These are phyloP conservation scores for Rhizophora mangle DNA, from an alignment of 345 rosid genomes.

Conservation along the genomic window DNA sequence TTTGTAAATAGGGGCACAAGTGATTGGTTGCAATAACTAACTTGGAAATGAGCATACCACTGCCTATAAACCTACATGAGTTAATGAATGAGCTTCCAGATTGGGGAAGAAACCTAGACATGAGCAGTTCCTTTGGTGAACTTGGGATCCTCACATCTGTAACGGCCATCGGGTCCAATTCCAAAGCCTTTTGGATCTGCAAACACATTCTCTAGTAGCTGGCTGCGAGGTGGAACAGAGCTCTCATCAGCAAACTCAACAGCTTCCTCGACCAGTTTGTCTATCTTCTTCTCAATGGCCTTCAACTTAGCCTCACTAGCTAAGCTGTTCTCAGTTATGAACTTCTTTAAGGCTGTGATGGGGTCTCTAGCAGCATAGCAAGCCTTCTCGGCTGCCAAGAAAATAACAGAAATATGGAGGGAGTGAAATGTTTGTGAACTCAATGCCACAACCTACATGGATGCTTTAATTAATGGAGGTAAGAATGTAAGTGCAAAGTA, in stretches of 20 bases:
- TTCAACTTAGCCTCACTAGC: conserved; percentile 63
- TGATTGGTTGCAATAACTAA: background rate
- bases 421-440: background rate
- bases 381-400: conserved; percentile 73
- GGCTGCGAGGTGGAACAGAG: conserved; percentile 63
- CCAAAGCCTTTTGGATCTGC: conserved; percentile 91
- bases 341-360: conserved; percentile 64
- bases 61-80: conserved; percentile 1
- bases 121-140: conserved; percentile 83
- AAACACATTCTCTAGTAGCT: conserved; percentile 78
- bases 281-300: conserved; percentile 75
- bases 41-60: background rate
- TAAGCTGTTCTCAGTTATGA: conserved; percentile 55
- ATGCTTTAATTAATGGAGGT: background rate
- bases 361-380: conserved; percentile 78
- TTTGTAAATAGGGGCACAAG: background rate
- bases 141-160: conserved; percentile 85
- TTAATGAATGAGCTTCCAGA: background rate
- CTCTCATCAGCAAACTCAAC: conserved; percentile 79
- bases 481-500: background rate
- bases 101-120: conserved; percentile 27
- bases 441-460: background rate
- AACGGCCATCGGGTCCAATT: conserved; percentile 66
- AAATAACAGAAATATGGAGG: conserved; percentile 6
- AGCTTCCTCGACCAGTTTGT: conserved; percentile 66